phyloP scores from a whole-genome alignment of 73 alveolate species.

The Durusdinium trenchii region DNA sequence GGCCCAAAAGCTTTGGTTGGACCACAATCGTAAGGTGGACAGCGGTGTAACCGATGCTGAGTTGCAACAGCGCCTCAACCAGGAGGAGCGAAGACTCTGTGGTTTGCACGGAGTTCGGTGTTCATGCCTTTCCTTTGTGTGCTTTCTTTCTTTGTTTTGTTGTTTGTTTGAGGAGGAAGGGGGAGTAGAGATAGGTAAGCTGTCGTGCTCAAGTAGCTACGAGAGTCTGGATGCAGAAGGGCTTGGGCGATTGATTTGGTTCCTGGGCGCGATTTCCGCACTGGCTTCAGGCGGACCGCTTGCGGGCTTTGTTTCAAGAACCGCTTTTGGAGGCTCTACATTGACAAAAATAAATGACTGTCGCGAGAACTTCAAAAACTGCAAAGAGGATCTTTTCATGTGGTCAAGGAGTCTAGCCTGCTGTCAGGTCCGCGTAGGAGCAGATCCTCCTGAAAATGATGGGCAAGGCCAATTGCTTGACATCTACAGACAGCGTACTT shows the following conservation, averaged over 20 bases:
- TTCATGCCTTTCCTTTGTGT: neutral
- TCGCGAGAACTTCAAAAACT: neutral
- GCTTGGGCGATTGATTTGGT: no score
- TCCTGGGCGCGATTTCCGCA: no score
- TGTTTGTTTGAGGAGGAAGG: neutral
- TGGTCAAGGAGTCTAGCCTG: neutral
- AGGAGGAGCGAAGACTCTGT: neutral
- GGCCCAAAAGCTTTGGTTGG: no score
- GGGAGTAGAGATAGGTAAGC: neutral
- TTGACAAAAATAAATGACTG: neutral
- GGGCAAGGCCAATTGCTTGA: neutral
- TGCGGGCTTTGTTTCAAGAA: conserved; percentile 71
- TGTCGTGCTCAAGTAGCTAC: neutral
- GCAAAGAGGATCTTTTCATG: neutral
- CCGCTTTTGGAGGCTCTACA: conserved; percentile 66
- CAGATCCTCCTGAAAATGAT: neutral
- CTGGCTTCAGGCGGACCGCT: conserved; percentile 58
- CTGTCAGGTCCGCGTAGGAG: neutral
- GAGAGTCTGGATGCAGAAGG: no score
- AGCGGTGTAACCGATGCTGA: conserved; percentile 43
- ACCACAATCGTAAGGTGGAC: no score
- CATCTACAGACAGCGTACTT: neutral
- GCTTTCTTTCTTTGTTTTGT: neutral
- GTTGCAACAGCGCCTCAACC: conserved; percentile 51
- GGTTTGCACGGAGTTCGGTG: neutral